Evolutionary conservation across 805 yeast genomes (phyloP).

Genomic region (Wickerhamiella alocasiicola): DNA sequence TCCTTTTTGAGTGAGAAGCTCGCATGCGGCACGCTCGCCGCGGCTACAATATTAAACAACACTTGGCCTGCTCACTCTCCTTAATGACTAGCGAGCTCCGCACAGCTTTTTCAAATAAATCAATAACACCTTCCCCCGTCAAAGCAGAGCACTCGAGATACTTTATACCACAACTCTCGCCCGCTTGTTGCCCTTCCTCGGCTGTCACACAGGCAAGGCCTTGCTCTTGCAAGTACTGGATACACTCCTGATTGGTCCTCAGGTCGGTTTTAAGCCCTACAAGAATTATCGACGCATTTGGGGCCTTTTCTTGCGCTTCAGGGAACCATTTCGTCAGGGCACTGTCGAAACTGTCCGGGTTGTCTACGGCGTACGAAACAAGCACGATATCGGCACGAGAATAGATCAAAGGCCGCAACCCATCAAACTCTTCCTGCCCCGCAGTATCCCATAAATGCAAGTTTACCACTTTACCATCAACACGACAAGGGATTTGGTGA

Average conservation of each 20-base stretch:
- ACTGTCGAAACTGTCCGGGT: conserved; percentile 8
- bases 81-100: conserved; percentile 52
- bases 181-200: conserved; percentile 53
- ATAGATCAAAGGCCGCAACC: conserved; percentile 78
- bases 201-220: conserved; percentile 38
- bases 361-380: conserved; percentile 55
- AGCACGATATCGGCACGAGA: conserved; percentile 76
- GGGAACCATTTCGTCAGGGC: conserved; percentile 66
- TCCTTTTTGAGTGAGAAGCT: too few species aligned
- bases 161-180: conserved; percentile 67
- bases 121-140: conserved; percentile 92
- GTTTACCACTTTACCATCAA: conserved; percentile 84
- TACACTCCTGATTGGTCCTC: conserved; percentile 34
- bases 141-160: conserved; percentile 84
- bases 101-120: conserved; percentile 83
- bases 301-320: conserved; percentile 72
- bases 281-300: conserved; percentile 60
- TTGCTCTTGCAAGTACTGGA: conserved; percentile 29
- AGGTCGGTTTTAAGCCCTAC: conserved; percentile 82
- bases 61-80: conserved; percentile 12
- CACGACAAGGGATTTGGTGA: conserved; percentile 86
- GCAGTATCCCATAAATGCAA: conserved; percentile 93
- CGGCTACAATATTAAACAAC: conserved; percentile 22
- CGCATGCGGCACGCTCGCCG: too few species aligned
- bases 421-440: conserved; percentile 90